Evolutionary conservation across 345 rosid species (phyloP).

Genomic region (Lumnitzera racemosa): DNA sequence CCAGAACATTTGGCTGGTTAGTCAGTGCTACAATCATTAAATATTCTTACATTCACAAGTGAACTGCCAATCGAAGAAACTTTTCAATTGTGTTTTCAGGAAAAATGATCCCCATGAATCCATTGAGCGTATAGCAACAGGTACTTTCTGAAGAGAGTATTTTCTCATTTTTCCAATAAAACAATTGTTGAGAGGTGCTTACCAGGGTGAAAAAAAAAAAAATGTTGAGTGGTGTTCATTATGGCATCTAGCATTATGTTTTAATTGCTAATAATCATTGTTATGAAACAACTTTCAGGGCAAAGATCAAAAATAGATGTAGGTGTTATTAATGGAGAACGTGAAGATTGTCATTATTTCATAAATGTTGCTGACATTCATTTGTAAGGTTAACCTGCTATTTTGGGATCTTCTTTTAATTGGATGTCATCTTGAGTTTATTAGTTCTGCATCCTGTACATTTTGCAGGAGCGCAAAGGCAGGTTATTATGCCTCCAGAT

Average conservation of each 20-base stretch:
- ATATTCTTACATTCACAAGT: neutral
- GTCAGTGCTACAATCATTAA: conserved; percentile 17
- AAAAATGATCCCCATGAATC: conserved; percentile 81
- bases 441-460: conserved; percentile 7
- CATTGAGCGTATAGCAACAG: conserved; percentile 70
- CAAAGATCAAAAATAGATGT: conserved; percentile 58
- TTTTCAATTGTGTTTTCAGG: conserved; percentile 33
- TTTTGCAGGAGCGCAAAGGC: conserved; percentile 90
- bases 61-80: neutral
- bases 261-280: neutral
- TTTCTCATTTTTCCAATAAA: neutral
- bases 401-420: conserved; percentile 3
- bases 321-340: conserved; percentile 58
- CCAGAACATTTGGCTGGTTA: conserved; percentile 94
- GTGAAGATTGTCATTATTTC: conserved; percentile 62
- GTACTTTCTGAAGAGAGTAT: conserved; percentile 23
- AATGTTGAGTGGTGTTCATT: too few species aligned
- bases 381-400: conserved; percentile 51
- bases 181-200: too few species aligned
- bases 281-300: conserved; percentile 38
- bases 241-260: too few species aligned
- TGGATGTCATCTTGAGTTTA: neutral
- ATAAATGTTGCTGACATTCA: conserved; percentile 95
- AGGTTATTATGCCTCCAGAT: conserved; percentile 84
- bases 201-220: too few species aligned